phyloP scores from a whole-genome alignment of 176 grass and related monocot genomes.

The Aegilops sharonensis region DNA sequence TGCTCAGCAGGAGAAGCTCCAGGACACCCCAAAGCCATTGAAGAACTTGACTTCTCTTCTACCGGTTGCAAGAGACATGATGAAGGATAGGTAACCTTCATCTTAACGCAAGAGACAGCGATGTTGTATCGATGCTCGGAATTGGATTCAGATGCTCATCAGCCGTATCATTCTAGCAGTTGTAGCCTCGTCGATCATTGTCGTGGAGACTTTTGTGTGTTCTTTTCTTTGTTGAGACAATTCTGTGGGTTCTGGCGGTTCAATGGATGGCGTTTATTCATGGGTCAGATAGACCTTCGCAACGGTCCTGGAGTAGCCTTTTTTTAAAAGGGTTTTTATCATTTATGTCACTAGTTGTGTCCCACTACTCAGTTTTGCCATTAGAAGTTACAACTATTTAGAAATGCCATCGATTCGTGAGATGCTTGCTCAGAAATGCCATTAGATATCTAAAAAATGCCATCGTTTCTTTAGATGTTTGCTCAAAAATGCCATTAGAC shows the following conservation, averaged over 20 bases:
- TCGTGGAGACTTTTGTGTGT: constrained; percentile 37
- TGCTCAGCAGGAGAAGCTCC: constrained; percentile 71
- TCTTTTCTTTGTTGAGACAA: too few species aligned
- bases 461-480: too few species aligned
- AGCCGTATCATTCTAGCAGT: background rate
- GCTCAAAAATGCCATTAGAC: too few species aligned
- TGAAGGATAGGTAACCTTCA: constrained; percentile 41
- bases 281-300: constrained; percentile 35
- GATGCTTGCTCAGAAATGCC: too few species aligned
- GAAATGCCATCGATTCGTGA: too few species aligned
- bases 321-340: too few species aligned
- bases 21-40: constrained; percentile 67
- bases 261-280: constrained; percentile 80
- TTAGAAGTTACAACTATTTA: too few species aligned
- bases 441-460: too few species aligned
- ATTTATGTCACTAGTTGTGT: too few species aligned
- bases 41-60: constrained; percentile 43
- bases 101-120: constrained; percentile 61
- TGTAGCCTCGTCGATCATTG: too few species aligned
- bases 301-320: too few species aligned
- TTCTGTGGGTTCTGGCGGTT: constrained; percentile 58
- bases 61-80: constrained; percentile 32
- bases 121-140: background rate
- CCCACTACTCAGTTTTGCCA: too few species aligned
- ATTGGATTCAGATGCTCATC: background rate